Conservation (phyloP, 1,284 basidiomycete species). For the Malassezia japonica region DNA sequence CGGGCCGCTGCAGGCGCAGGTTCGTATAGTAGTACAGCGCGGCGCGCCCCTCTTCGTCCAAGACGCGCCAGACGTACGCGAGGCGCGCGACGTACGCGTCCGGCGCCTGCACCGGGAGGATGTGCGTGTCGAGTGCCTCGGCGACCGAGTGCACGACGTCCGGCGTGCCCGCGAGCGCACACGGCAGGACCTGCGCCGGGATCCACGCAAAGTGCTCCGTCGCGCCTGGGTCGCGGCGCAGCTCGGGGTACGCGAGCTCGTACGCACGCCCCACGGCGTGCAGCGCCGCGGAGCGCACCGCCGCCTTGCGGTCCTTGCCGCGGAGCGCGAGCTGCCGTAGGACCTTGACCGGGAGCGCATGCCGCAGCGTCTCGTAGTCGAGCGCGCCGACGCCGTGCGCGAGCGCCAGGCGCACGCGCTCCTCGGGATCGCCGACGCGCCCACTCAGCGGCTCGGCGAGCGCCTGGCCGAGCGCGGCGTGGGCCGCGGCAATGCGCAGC, state of each 20-base stretch:
- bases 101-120: conserved; percentile 62
- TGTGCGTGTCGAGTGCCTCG: conserved; percentile 58
- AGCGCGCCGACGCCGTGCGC: conserved; percentile 72
- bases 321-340: conserved; percentile 63
- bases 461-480: conserved; percentile 55
- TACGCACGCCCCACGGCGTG: conserved; percentile 70
- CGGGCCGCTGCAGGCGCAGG: conserved; percentile 24
- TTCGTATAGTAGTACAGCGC: conserved; percentile 58
- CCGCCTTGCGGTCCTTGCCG: conserved; percentile 71
- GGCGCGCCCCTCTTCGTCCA: conserved; percentile 55
- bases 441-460: conserved; percentile 18
- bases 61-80: conserved; percentile 61
- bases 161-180: conserved; percentile 41
- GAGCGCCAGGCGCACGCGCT: conserved; percentile 74
- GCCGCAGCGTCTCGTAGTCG: conserved; percentile 80
- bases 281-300: conserved; percentile 74
- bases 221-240: conserved; percentile 73
- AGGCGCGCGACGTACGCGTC: conserved; percentile 74
- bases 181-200: conserved; percentile 62
- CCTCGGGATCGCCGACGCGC: conserved; percentile 65
- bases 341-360: conserved; percentile 63
- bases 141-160: conserved; percentile 53
- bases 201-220: conserved; percentile 86
- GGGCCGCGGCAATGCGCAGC: conserved; percentile 51
- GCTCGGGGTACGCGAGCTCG: conserved; percentile 72